phyloP scores from a whole-genome alignment of 768 basidiomycete genomes.

The Rhizopogon vulgaris region DNA sequence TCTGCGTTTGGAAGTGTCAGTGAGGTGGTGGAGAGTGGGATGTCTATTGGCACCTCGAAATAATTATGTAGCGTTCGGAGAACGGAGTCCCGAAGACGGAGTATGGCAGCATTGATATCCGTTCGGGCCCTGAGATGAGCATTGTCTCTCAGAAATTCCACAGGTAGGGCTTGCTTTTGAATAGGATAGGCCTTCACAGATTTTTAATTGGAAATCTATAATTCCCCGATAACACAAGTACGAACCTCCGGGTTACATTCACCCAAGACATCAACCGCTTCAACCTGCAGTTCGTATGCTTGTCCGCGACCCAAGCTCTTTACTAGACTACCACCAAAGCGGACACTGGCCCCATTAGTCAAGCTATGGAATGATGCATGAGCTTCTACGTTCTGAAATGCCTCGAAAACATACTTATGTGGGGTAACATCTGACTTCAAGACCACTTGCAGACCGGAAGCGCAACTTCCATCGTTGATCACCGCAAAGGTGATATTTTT shows the following conservation, averaged over 20 bases:
- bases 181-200: conserved; percentile 72
- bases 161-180: conserved; percentile 78
- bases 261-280: conserved; percentile 46
- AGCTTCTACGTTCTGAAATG: background rate
- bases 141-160: conserved; percentile 79
- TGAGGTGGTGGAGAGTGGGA: conserved; percentile 2
- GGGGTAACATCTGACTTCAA: conserved; percentile 39
- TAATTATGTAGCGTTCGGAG: conserved; percentile 53
- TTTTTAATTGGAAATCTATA: conserved; percentile 12
- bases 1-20: conserved; percentile 34
- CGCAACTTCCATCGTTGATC: conserved; percentile 73
- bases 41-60: conserved; percentile 52
- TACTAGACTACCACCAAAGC: conserved; percentile 39
- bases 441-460: conserved; percentile 73
- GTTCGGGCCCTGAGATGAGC: conserved; percentile 86
- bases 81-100: conserved; percentile 63
- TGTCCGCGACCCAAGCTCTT: conserved; percentile 47
- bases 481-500: conserved; percentile 85
- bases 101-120: conserved; percentile 60
- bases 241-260: conserved; percentile 52
- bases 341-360: conserved; percentile 52
- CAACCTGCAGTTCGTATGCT: conserved; percentile 44
- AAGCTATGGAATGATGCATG: conserved; percentile 26
- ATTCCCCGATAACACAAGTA: background rate
- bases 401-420: conserved; percentile 22